These are phyloP conservation scores for Scopulariopsis brevicaulis DNA, from an alignment of 2,329 filamentous ascomycete genomes.

Conservation along the genomic window DNA sequence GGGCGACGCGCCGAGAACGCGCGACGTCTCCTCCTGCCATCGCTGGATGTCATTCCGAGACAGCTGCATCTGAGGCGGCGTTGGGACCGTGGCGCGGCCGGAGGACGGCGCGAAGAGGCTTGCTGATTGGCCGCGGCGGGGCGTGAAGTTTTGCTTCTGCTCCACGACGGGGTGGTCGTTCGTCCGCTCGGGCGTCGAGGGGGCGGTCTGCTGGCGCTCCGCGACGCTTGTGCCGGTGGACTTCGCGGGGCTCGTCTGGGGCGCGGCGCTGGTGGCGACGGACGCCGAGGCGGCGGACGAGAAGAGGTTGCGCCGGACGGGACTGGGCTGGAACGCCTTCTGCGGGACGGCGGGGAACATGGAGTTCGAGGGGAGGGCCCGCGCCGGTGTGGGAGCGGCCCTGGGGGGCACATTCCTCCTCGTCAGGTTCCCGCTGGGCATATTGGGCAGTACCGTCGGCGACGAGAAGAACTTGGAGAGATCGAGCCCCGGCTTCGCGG, in stretches of 20 bases:
- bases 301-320: constrained; percentile 19
- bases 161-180: constrained; percentile 20
- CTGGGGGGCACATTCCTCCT: neutral
- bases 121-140: constrained; percentile 20
- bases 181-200: constrained; percentile 20
- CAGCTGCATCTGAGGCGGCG: constrained; percentile 28
- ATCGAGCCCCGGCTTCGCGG: constrained; percentile 25
- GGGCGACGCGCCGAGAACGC: constrained; percentile 4
- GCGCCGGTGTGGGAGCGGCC: neutral
- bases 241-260: neutral
- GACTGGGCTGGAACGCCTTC: constrained; percentile 20
- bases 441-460: constrained; percentile 27
- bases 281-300: constrained; percentile 17
- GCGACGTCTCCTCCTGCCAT: constrained; percentile 28
- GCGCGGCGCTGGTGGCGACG: neutral
- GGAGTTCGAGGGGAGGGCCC: constrained; percentile 18
- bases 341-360: constrained; percentile 25
- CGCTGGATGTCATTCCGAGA: constrained; percentile 26
- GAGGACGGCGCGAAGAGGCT: constrained; percentile 26
- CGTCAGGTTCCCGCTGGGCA: neutral
- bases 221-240: neutral
- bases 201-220: constrained; percentile 7
- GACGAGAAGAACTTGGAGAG: constrained; percentile 48
- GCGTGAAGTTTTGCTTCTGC: constrained; percentile 38
- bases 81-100: constrained; percentile 13